These are phyloP conservation scores for Tolypocladium tropicale DNA, from an alignment of 2,329 filamentous ascomycete genomes.

Conservation along the genomic window DNA sequence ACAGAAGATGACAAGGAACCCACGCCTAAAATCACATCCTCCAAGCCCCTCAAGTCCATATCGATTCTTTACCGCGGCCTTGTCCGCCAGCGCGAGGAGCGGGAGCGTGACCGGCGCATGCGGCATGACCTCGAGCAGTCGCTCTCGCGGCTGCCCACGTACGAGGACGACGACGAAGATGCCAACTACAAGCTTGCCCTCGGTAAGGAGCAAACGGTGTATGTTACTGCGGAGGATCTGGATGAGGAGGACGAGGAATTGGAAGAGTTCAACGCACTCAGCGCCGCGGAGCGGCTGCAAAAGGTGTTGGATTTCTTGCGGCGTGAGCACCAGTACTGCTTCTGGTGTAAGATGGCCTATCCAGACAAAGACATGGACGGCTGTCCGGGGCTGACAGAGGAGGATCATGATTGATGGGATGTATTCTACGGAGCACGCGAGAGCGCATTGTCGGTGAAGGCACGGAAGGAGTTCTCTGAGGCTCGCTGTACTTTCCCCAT, in stretches of 20 bases:
- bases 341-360: slow-evolving; percentile 90
- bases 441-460: neutral
- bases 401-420: slow-evolving; percentile 53
- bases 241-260: slow-evolving; percentile 76
- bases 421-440: neutral
- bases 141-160: slow-evolving; percentile 47
- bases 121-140: slow-evolving; percentile 57
- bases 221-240: slow-evolving; percentile 54
- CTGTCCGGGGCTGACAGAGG: slow-evolving; percentile 79
- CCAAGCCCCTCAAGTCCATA: slow-evolving; percentile 52
- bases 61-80: slow-evolving; percentile 74
- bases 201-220: slow-evolving; percentile 43
- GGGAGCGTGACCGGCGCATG: slow-evolving; percentile 56
- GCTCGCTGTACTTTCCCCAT: too few species aligned
- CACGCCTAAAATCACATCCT: slow-evolving; percentile 12
- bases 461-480: too few species aligned
- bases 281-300: slow-evolving; percentile 54
- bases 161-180: slow-evolving; percentile 61
- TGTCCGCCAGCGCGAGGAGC: slow-evolving; percentile 57
- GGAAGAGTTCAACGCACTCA: slow-evolving; percentile 65
- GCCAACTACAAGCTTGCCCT: slow-evolving; percentile 61
- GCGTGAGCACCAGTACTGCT: slow-evolving; percentile 70
- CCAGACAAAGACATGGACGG: slow-evolving; percentile 66
- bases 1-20: neutral
- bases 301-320: slow-evolving; percentile 61